These are phyloP conservation scores for Coemansia sp. DNA, from an alignment of 192 early-diverging fungal species.

Conservation along the genomic window DNA sequence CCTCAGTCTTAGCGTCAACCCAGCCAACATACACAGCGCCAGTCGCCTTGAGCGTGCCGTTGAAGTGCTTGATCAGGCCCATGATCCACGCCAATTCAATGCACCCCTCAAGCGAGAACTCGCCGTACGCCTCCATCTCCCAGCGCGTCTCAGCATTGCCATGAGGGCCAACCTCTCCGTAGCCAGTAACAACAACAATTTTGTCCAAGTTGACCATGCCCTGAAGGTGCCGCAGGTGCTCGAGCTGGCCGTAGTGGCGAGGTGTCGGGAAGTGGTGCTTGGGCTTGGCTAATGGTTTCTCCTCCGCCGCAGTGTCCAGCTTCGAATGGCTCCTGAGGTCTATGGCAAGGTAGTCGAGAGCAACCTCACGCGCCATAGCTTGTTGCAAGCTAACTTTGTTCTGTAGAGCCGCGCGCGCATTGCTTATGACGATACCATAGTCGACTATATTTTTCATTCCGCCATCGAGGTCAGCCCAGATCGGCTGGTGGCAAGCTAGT, in stretches of 20 bases:
- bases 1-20: constrained; percentile 78
- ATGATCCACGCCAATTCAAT: constrained; percentile 98
- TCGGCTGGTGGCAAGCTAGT: constrained; percentile 8
- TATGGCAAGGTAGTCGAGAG: too few relatives aligned
- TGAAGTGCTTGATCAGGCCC: constrained; percentile 87
- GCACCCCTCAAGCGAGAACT: constrained; percentile 54
- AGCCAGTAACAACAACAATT: constrained; percentile 85
- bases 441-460: background rate
- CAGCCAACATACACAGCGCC: constrained; percentile 59
- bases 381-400: too few relatives aligned
- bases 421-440: background rate
- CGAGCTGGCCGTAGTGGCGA: constrained; percentile 60
- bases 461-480: background rate
- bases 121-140: constrained; percentile 89
- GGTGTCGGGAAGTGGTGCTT: constrained; percentile 82
- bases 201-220: constrained; percentile 87
- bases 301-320: too few relatives aligned
- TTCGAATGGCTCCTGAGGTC: too few relatives aligned
- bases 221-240: constrained; percentile 62
- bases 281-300: constrained; percentile 85
- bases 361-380: too few relatives aligned
- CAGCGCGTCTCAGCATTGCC: constrained; percentile 89
- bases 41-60: constrained; percentile 27
- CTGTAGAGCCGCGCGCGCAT: constrained; percentile 25
- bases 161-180: constrained; percentile 87